These are phyloP conservation scores for Lepraria neglecta DNA, from an alignment of 495 filamentous ascomycete genomes.

Conservation along the genomic window DNA sequence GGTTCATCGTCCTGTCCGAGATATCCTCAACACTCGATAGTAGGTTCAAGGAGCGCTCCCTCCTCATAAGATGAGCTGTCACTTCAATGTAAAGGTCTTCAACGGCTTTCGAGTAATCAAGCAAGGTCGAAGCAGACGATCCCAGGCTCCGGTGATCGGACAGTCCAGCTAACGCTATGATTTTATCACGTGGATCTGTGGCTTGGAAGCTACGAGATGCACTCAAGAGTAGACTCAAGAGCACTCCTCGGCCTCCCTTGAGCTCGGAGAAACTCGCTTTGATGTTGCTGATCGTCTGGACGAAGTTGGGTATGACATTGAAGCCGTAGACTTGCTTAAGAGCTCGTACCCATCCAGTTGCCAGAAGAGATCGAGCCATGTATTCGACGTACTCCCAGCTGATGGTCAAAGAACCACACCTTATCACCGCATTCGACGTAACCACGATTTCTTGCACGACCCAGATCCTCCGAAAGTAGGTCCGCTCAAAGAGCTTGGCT, in stretches of 20 bases:
- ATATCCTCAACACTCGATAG: conserved; percentile 13
- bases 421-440: conserved; percentile 1
- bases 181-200: conserved; percentile 30
- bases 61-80: conserved; percentile 7
- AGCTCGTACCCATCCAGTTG: conserved; percentile 10
- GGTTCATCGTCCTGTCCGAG: neutral
- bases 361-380: conserved; percentile 11
- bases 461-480: conserved; percentile 11
- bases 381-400: conserved; percentile 10
- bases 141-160: neutral
- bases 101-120: conserved; percentile 15
- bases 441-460: conserved; percentile 11
- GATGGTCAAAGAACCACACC: conserved; percentile 5
- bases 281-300: conserved; percentile 15
- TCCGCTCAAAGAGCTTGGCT: conserved; percentile 6
- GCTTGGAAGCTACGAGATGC: conserved; percentile 21
- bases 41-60: conserved; percentile 6
- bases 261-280: conserved; percentile 4
- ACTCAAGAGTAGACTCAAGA: conserved; percentile 6
- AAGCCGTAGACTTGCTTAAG: conserved; percentile 8
- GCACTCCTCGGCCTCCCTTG: conserved; percentile 4
- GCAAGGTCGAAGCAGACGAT: conserved; percentile 2
- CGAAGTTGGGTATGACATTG: conserved; percentile 10
- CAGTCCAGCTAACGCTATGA: conserved; percentile 29
- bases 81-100: conserved; percentile 13